phyloP scores from a whole-genome alignment of 768 basidiomycete species.

The Suillus occidentalis region DNA sequence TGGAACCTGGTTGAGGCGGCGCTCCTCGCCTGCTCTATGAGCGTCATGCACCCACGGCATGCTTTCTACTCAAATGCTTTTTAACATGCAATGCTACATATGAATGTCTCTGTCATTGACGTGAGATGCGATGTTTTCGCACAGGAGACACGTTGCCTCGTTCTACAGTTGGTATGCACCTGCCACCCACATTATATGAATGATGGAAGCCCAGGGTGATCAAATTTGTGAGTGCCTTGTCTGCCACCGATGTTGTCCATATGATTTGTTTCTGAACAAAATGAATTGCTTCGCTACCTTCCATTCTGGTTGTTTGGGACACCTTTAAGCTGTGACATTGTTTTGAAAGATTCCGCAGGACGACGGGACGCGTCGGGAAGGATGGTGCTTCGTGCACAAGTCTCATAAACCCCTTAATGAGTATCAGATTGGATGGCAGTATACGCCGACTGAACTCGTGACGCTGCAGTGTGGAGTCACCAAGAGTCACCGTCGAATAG shows the following conservation, averaged over 20 bases:
- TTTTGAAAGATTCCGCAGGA: not conserved
- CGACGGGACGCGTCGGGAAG: not conserved
- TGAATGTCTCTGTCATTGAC: not conserved
- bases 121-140: not conserved
- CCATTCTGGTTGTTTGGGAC: not conserved
- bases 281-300: not conserved
- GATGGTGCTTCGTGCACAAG: not conserved
- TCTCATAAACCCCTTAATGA: slow-evolving; percentile 1
- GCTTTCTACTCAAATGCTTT: not conserved
- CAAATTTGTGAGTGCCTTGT: slow-evolving; percentile 2
- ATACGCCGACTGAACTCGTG: not conserved
- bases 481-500: not conserved
- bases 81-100: not conserved
- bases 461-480: not conserved
- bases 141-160: not conserved
- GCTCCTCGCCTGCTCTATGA: not conserved
- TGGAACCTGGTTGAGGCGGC: not conserved
- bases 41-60: not conserved
- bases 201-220: not conserved
- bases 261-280: not conserved
- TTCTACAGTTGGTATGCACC: not conserved
- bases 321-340: not conserved
- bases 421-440: not conserved
- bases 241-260: not conserved
- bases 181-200: slow-evolving; percentile 2